Evolutionary conservation across 768 basidiomycete species (phyloP).

Genomic region (Pleurotus eryngii): DNA sequence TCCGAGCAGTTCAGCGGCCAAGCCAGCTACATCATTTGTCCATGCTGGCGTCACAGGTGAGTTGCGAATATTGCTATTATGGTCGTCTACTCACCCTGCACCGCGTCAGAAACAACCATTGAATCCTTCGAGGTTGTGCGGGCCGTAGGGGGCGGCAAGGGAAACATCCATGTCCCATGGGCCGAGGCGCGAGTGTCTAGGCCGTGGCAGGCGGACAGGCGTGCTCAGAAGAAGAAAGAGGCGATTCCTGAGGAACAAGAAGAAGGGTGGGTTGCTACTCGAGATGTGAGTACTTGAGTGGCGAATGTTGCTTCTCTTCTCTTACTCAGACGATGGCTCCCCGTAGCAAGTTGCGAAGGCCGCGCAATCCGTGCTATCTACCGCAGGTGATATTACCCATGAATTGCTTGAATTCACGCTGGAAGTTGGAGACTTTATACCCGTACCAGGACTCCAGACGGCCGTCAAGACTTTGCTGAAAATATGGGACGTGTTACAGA

Average conservation of each 20-base stretch:
- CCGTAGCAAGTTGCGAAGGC: conserved; percentile 34
- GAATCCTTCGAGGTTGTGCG: too few relatives aligned
- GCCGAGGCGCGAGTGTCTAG: neutral
- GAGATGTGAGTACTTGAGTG: neutral
- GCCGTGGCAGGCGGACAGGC: neutral
- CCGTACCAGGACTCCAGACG: conserved; percentile 51
- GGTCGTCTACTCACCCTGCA: too few relatives aligned
- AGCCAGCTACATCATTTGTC: too few relatives aligned
- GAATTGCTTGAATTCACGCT: conserved; percentile 39
- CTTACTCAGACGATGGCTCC: neutral
- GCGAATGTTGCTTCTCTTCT: too few relatives aligned
- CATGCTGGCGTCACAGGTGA: too few relatives aligned
- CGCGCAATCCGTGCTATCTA: conserved; percentile 35
- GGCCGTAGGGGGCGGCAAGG: too few relatives aligned
- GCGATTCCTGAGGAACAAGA: conserved; percentile 36
- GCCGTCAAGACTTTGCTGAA: conserved; percentile 49
- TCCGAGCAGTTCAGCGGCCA: too few relatives aligned
- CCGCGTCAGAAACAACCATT: too few relatives aligned
- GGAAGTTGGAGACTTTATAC: conserved; percentile 45
- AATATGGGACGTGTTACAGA: conserved; percentile 65
- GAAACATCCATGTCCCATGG: neutral
- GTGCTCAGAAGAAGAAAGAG: conserved; percentile 21
- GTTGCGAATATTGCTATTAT: too few relatives aligned
- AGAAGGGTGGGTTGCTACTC: conserved; percentile 33
- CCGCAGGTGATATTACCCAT: conserved; percentile 37